phyloP scores from a whole-genome alignment of 108 stramenopile genomes.

The Cyclotella sp. region DNA sequence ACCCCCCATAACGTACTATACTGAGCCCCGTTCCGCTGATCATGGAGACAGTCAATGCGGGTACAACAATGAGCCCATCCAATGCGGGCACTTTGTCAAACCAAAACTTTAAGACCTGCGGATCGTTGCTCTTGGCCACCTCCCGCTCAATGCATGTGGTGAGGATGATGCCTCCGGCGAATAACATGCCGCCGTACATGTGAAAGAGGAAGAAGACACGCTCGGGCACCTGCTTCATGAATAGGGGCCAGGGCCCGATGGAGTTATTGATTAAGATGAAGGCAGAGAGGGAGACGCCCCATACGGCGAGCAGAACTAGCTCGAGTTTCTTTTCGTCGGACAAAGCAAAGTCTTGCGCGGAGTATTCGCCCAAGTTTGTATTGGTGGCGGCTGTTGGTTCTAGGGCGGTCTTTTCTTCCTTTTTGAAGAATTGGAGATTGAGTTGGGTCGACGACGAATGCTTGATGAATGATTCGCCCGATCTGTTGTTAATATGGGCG shows the following conservation, averaged over 20 bases:
- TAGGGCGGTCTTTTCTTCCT: not conserved
- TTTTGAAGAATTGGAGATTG: slow-evolving; percentile 18
- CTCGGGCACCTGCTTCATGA: slow-evolving; percentile 55
- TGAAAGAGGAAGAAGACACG: slow-evolving; percentile 58
- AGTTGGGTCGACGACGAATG: not conserved
- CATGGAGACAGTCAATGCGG: slow-evolving; percentile 64
- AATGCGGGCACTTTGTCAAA: slow-evolving; percentile 61
- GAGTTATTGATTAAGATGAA: slow-evolving; percentile 66
- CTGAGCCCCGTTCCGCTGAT: slow-evolving; percentile 59
- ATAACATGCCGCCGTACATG: slow-evolving; percentile 67
- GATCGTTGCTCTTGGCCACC: slow-evolving; percentile 51
- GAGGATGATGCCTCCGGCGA: slow-evolving; percentile 61
- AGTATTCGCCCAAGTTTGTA: not conserved
- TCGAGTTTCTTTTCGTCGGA: slow-evolving; percentile 60
- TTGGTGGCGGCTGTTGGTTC: not conserved
- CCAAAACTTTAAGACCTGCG: slow-evolving; percentile 63
- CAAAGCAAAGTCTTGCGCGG: slow-evolving; percentile 15
- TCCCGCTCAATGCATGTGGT: slow-evolving; percentile 59
- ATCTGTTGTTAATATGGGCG: not conserved
- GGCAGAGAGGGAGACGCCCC: slow-evolving; percentile 52
- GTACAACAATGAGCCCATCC: slow-evolving; percentile 63
- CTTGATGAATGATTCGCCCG: not conserved
- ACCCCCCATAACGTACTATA: slow-evolving; percentile 61
- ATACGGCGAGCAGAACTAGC: slow-evolving; percentile 44
- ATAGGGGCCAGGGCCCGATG: slow-evolving; percentile 60